Conservation (phyloP, 805 yeast species). For the Tetrapisispora phaffii region DNA sequence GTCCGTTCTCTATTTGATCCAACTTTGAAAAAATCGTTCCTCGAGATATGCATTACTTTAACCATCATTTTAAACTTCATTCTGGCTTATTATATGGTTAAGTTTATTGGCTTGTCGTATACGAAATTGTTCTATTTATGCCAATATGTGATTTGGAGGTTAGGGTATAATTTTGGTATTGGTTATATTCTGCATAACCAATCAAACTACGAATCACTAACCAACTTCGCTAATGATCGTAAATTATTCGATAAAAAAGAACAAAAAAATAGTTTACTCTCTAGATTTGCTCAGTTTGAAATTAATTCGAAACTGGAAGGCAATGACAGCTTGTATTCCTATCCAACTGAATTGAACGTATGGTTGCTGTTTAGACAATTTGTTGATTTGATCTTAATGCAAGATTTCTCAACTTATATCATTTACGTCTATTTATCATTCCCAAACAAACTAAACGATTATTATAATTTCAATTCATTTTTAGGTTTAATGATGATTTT, state of each 20-base stretch:
- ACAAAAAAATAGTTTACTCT: slow-evolving; percentile 20
- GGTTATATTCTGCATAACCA: slow-evolving; percentile 60
- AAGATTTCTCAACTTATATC: slow-evolving; percentile 68
- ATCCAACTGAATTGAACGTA: slow-evolving; percentile 70
- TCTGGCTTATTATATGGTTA: slow-evolving; percentile 24
- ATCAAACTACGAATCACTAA: slow-evolving; percentile 46
- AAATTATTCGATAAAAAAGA: slow-evolving; percentile 37
- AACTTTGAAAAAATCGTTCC: slow-evolving; percentile 52
- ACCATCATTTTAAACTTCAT: slow-evolving; percentile 31
- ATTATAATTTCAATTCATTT: slow-evolving; percentile 42
- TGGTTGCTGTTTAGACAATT: slow-evolving; percentile 74
- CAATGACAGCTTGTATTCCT: slow-evolving; percentile 28
- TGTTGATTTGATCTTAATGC: slow-evolving; percentile 76
- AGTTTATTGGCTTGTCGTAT: slow-evolving; percentile 11
- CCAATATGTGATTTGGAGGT: slow-evolving; percentile 64
- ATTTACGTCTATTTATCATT: slow-evolving; percentile 45
- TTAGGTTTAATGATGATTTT: slow-evolving; percentile 54
- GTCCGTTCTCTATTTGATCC: slow-evolving; percentile 75
- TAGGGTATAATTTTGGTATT: slow-evolving; percentile 70
- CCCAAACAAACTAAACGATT: slow-evolving; percentile 34
- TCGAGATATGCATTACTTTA: slow-evolving; percentile 51
- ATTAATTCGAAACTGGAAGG: slow-evolving; percentile 38
- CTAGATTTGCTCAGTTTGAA: slow-evolving; percentile 38
- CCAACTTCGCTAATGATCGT: slow-evolving; percentile 39
- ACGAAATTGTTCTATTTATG: slow-evolving; percentile 36